Evolutionary conservation across 2,329 filamentous ascomycete species (phyloP), one percentile per base, ranked within the genome.

Genomic region (Bisporella sp.): DNA sequence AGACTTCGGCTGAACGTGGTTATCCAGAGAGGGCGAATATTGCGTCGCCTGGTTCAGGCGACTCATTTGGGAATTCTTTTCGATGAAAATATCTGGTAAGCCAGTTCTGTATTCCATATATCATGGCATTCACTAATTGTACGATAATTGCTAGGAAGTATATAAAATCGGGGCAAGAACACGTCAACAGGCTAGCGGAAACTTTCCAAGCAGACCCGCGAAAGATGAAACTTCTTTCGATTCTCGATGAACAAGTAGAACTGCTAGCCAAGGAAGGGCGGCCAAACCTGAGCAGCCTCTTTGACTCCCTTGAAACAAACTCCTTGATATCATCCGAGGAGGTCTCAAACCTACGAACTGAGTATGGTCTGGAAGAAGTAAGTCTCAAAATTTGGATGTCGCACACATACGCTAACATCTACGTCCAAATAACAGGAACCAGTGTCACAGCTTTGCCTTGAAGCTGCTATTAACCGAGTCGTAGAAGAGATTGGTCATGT

Each of bases 171-270:
- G 52, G 49, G 37, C 52, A 56, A 50, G 37, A 52, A 52, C 32
- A 56, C 31, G 29, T 56, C 13, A 32, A 54, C 13, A 52, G 52
- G 35, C 33, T 49, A 7, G 42, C 37, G 48, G n/a, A 33, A 30
- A 28, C 29, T 2, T 56, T 59, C 49, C 31, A 59, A 33, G 50
- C 33, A 45, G 45, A 62, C 52, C 28, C 39, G 32, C 50, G 54
- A 50, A 52, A 58, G 35, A 59, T 58, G n/a, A 44, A 58, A 47
- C 47, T 62, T 21, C 52, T 61, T 29, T 50, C 54, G 40, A 55
- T 58, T 49, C 52, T 62, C 41, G 43, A 54, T 33, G 40, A 53
- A 49, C 52, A 61, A 48, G 51, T 62, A 30, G 49, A 59, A 41
- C 33, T 47, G 13, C 53, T 57, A 31, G 50, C 31, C 33, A 51